Percentiles rank a stretch among this genome's conserved stretches.
phyloP scores from a whole-genome alignment of 345 rosid genomes.

The Populus nigra region DNA sequence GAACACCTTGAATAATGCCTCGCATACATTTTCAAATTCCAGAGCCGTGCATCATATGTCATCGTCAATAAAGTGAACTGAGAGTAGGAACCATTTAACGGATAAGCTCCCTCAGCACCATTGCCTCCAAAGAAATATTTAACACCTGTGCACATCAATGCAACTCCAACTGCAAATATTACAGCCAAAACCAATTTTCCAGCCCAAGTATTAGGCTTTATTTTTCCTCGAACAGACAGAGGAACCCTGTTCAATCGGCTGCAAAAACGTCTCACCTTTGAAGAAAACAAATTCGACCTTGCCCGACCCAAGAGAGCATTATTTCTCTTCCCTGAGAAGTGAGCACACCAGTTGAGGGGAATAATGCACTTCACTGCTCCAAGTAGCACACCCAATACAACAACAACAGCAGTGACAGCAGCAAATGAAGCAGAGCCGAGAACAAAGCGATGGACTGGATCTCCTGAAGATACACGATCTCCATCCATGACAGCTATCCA shows the following conservation, averaged over 20 bases:
- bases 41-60: slow-evolving; percentile 95
- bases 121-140: slow-evolving; percentile 70
- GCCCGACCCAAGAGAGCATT: slow-evolving; percentile 51
- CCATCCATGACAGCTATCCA: slow-evolving; percentile 89
- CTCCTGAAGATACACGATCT: slow-evolving; percentile 82
- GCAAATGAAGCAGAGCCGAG: slow-evolving; percentile 71
- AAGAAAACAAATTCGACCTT: slow-evolving; percentile 48
- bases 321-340: slow-evolving; percentile 60
- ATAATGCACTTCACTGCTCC: slow-evolving; percentile 79
- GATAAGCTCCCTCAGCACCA: slow-evolving; percentile 72
- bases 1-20: slow-evolving; percentile 92
- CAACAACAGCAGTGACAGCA: slow-evolving; percentile 45
- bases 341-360: slow-evolving; percentile 77
- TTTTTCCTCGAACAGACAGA: slow-evolving; percentile 51
- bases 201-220: slow-evolving; percentile 44
- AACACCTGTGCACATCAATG: slow-evolving; percentile 52
- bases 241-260: slow-evolving; percentile 70
- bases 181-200: slow-evolving; percentile 56
- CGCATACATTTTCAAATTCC: slow-evolving; percentile 93
- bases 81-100: slow-evolving; percentile 62
- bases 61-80: slow-evolving; percentile 87
- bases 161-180: slow-evolving; percentile 48
- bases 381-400: slow-evolving; percentile 58
- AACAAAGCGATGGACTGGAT: slow-evolving; percentile 45
- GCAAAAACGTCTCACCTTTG: slow-evolving; percentile 61